Conservation (phyloP, 2,329 filamentous ascomycete genomes). For the Leptographium wingfieldii region DNA sequence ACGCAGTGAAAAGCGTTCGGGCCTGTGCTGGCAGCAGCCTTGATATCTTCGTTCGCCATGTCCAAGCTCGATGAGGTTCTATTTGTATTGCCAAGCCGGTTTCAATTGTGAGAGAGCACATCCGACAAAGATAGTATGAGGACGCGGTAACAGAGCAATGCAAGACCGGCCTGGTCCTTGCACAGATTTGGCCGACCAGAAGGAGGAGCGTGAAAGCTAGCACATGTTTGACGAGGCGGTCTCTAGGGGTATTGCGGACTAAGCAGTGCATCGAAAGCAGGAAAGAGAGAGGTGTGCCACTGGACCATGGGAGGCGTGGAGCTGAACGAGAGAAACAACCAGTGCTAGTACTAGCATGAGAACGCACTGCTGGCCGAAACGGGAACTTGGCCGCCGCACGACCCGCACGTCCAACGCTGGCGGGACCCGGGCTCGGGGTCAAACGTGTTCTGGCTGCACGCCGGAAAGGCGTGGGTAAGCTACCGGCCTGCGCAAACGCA, state of each 20-base stretch:
- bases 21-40: not conserved
- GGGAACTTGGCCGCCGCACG: not conserved
- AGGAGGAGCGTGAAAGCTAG: not conserved
- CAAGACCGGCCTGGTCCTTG: not conserved
- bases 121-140: not conserved
- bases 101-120: not conserved
- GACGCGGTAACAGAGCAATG: not conserved
- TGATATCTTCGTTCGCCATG: not conserved
- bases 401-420: not conserved
- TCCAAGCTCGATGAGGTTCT: conserved; percentile 1
- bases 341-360: not conserved
- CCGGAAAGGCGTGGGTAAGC: conserved; percentile 1
- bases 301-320: not conserved
- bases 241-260: not conserved
- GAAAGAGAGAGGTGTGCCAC: not conserved
- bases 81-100: not conserved
- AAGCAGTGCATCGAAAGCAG: not conserved
- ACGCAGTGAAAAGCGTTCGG: not conserved
- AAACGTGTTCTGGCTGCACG: conserved; percentile 2
- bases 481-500: not conserved
- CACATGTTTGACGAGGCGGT: not conserved
- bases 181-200: not conserved
- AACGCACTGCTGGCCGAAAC: not conserved
- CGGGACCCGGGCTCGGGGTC: not conserved
- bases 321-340: conserved; percentile 1